Base-by-base conservation (phyloP, 2,329 filamentous ascomycete genomes). In the Graphium sp. region DNA sequence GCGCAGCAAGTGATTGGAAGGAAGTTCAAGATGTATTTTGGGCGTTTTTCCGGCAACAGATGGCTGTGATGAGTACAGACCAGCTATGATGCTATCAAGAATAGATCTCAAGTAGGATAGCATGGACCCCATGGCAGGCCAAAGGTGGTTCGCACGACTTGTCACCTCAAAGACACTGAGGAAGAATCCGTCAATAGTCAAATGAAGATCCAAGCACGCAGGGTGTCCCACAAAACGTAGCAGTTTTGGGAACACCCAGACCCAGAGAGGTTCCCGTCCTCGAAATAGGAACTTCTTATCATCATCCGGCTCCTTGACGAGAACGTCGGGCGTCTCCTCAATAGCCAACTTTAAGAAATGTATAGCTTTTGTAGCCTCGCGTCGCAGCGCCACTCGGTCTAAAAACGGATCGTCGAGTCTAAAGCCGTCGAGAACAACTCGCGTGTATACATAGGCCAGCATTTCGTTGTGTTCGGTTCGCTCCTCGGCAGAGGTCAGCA, bases 361-460 rank as follows among this genome's bases (percentile, higher is more conserved):
- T 26, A 93, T 62, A 29, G 82, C 84, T 43, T 83, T 76, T 20
- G 66, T 50, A 2, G 70, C 71, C 40, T 81, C 73, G 25, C 61
- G 50, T 17, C 65, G 53, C 23, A 74, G 50, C 32, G 67, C 53
- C 19, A 60, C 57, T 29, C 50, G 53, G 37, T 70, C 56, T 33
- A 70, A 60, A 45, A 84, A 79, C 3, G 71, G 73, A 39, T 84
- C 70, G 40, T 83, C 69, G 43, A 68, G 62, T 37, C 64, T 62
- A 26, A 80, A 60, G 24, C 62, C 63, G 39, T 84, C 78, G 9
- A 94, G 58, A 14, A 83, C 78, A 33, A 82, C 79, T 44, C 80
- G 75, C 28, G 77, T 64, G 40, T 89, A 79, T 36, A 93, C 78
- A 43, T 80, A 84, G 29, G 93, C 74, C 28, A 94, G 66, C 51